These are phyloP conservation scores for Sarocladium kiliense DNA, from an alignment of 2,329 filamentous ascomycete genomes.

Conservation along the genomic window DNA sequence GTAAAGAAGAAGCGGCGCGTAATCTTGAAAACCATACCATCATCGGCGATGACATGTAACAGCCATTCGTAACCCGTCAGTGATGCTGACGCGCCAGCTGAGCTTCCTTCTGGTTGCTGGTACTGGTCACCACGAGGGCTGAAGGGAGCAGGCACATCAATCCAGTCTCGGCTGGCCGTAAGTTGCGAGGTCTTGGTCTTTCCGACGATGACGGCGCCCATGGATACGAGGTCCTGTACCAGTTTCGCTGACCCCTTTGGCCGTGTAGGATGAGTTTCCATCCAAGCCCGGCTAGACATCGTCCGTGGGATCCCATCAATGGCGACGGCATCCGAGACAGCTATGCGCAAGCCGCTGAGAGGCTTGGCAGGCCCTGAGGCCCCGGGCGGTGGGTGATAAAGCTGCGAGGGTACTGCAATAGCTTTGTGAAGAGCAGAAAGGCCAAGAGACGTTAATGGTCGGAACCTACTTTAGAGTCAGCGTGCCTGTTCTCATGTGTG, in stretches of 20 bases:
- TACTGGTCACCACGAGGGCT: constrained; percentile 44
- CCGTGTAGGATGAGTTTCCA: constrained; percentile 42
- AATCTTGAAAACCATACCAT: too few species aligned
- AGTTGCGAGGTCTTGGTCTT: constrained; percentile 49
- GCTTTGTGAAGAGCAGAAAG: constrained; percentile 20
- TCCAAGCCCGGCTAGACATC: constrained; percentile 55
- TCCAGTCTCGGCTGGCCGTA: constrained; percentile 36
- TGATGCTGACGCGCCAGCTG: constrained; percentile 32
- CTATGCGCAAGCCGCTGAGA: constrained; percentile 30
- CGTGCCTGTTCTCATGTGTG: too few species aligned
- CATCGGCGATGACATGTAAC: constrained; percentile 28
- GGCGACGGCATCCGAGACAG: constrained; percentile 28
- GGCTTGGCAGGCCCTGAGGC: constrained; percentile 22
- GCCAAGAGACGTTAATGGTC: constrained; percentile 22
- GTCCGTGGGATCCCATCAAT: constrained; percentile 47
- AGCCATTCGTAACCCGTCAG: constrained; percentile 38
- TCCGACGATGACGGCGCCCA: constrained; percentile 52
- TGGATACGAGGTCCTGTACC: constrained; percentile 51
- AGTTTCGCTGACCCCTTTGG: constrained; percentile 39
- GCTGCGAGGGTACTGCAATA: constrained; percentile 32
- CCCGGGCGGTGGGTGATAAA: constrained; percentile 23
- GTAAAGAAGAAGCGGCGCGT: constrained; percentile 14
- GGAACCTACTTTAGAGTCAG: constrained; percentile 20
- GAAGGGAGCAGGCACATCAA: constrained; percentile 34
- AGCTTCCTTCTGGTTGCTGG: constrained; percentile 27